Evolutionary conservation across 495 filamentous ascomycete species (phyloP), one percentile per base, ranked within the genome.

Genomic region (Cercophora newfieldiana): DNA sequence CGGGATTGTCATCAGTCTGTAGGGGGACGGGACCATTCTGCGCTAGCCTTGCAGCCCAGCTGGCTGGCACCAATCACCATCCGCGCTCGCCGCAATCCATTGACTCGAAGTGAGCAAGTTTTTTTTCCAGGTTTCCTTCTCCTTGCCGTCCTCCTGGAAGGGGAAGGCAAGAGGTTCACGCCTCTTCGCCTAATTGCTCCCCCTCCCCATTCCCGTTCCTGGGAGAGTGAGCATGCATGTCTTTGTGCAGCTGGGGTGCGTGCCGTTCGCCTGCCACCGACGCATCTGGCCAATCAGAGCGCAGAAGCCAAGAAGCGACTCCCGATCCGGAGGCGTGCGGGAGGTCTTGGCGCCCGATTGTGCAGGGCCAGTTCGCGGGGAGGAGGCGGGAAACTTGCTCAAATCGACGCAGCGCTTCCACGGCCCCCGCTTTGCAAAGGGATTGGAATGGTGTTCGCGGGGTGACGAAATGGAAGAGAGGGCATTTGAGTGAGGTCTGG

Each of bases 371-470:
- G 3, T 29, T 55, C 49, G 19, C 18, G 53, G 19, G 37, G 28
- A 31, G 59, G 56, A 44, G 62, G 61, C 59, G 33, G 60, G 62
- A 74, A 74, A 74, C 69, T 74, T 74, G 71, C 71, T 74, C 71
- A 74, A 74, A 74, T 68, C 14, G 58, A 33, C 69, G 69, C 71
- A 71, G 33, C 47, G 37, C 58, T n/a, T n/a, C n/a, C n/a, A n/a
- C n/a, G n/a, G n/a, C n/a, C n/a, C n/a, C n/a, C n/a, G n/a, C n/a
- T n/a, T n/a, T n/a, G n/a, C n/a, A n/a, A n/a, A n/a, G n/a, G n/a
- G n/a, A n/a, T n/a, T n/a, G n/a, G n/a, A n/a, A n/a, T n/a, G n/a
- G n/a, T n/a, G n/a, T n/a, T n/a, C n/a, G n/a, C n/a, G n/a, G n/a
- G n/a, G n/a, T n/a, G n/a, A n/a, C n/a, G n/a, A n/a, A n/a, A n/a